Evolutionary conservation across 2,329 filamentous ascomycete species (phyloP), one percentile per base, ranked within the genome.

Genomic region (Penicillium janthinellum): DNA sequence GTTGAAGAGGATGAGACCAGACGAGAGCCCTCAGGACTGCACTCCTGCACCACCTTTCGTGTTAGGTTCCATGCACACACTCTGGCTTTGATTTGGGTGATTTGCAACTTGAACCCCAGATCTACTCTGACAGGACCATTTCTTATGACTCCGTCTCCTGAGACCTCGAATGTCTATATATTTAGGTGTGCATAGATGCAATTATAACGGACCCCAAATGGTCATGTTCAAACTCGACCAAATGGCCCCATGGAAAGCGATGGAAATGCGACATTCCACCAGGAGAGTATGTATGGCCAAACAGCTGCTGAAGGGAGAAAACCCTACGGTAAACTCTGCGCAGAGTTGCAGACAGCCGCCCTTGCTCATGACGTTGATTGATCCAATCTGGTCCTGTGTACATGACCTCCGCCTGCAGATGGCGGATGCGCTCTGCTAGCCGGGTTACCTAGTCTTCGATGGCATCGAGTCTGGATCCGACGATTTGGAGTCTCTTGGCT

Each of bases 321-420:
- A 49, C 28, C 49, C 31, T 35, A 25, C 38, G 10, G 22, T 38
- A 42, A 54, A 56, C 59, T 54, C 58, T 49, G 52, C 10, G 5
- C 25, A 28, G 25, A 28, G 25, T 28, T 28, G 25, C 28, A 6
- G 39, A 44, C 41, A 12, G 31, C 17, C 31, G 53, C 60, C 59
- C 62, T 64, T 64, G 54, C 59, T 64, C 62, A 64, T 60, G 60
- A 60, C 62, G 57, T 64, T 50, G 56, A 41, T 61, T 47, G 22
- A 47, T 47, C 44, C 56, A 45, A 58, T 55, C 38, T 57, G 48
- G 14, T n/a, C 14, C 44, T 47, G 22, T n/a, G 25, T 47, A 28
- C 44, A 44, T 38, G 48, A 28, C 45, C 22, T 57, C 49, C 54
- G 47, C 54, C 35, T 49, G 49, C 49, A 39, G 34, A 52, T 39